phyloP scores from a whole-genome alignment of 75 land plant genomes.

The Selaginella tamariscina region DNA sequence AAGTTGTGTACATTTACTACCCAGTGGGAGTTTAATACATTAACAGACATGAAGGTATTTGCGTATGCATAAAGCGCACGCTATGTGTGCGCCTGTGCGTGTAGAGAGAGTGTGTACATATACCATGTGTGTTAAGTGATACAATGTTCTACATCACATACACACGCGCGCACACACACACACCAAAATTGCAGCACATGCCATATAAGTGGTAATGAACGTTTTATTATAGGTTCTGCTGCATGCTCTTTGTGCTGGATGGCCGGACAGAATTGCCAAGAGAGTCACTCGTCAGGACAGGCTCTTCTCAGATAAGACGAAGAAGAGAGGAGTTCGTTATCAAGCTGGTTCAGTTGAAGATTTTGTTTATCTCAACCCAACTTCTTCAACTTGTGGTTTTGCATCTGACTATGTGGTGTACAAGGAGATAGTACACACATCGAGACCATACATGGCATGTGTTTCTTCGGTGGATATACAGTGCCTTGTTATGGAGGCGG shows the following conservation, averaged over 20 bases:
- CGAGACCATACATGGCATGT: slow-evolving; percentile 72
- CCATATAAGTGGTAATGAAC: too few relatives aligned
- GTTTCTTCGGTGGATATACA: slow-evolving; percentile 54
- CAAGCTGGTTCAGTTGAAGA: too few relatives aligned
- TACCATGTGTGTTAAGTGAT: too few relatives aligned
- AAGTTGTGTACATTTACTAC: too few relatives aligned
- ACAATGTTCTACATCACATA: too few relatives aligned
- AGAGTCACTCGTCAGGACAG: slow-evolving; percentile 22
- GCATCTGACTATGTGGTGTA: slow-evolving; percentile 83
- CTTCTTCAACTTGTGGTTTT: slow-evolving; percentile 44
- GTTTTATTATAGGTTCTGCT: too few relatives aligned
- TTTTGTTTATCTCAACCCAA: slow-evolving; percentile 60
- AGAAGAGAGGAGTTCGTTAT: slow-evolving; percentile 15
- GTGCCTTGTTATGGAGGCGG: slow-evolving; percentile 63
- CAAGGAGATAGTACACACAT: slow-evolving; percentile 54
- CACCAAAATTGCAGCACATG: too few relatives aligned
- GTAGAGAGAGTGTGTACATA: too few relatives aligned
- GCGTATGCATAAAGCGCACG: too few relatives aligned
- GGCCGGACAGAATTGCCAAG: slow-evolving; percentile 85
- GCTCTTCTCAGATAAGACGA: slow-evolving; percentile 29
- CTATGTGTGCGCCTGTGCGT: slow-evolving; percentile 97
- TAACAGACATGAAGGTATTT: too few relatives aligned
- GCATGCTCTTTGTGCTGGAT: slow-evolving; percentile 92
- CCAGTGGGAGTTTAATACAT: too few relatives aligned
- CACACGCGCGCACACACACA: too few relatives aligned